These are phyloP conservation scores for Metschnikowia noctiluminum DNA, from an alignment of 805 yeast species.

Conservation along the genomic window DNA sequence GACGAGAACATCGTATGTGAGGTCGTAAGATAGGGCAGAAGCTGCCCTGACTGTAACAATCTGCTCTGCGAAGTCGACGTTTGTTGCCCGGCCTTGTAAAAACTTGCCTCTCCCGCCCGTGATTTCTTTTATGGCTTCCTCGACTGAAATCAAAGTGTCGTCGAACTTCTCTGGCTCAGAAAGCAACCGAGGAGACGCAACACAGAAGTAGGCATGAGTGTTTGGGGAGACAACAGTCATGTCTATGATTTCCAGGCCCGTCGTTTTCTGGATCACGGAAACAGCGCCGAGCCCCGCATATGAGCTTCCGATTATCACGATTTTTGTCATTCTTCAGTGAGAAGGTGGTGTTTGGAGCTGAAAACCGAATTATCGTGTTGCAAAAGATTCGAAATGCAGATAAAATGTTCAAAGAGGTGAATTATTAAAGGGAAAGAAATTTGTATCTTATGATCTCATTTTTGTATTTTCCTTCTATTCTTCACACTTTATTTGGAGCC, in stretches of 20 bases:
- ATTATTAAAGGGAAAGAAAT: too few species aligned
- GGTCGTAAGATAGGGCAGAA: slow-evolving; percentile 4
- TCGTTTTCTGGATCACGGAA: slow-evolving; percentile 14
- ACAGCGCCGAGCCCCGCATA: slow-evolving; percentile 32
- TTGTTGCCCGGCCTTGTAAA: slow-evolving; percentile 26
- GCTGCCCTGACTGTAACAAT: slow-evolving; percentile 13
- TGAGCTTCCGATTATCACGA: slow-evolving; percentile 38
- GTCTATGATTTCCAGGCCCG: slow-evolving; percentile 1
- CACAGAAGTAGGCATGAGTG: slow-evolving; percentile 22
- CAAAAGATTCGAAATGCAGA: not conserved
- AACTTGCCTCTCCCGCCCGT: slow-evolving; percentile 17
- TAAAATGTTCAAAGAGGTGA: too few species aligned
- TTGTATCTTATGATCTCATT: too few species aligned
- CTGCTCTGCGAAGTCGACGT: slow-evolving; percentile 25
- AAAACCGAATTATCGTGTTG: not conserved
- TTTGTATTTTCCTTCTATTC: too few species aligned
- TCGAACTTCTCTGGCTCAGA: slow-evolving; percentile 22
- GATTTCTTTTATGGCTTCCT: slow-evolving; percentile 16
- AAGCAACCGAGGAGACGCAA: slow-evolving; percentile 33
- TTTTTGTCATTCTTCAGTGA: slow-evolving; percentile 9
- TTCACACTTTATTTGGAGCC: too few species aligned
- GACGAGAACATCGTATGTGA: slow-evolving; percentile 30
- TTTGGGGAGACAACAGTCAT: slow-evolving; percentile 28
- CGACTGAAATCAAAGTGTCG: slow-evolving; percentile 19
- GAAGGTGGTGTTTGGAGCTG: too few species aligned